Base-by-base conservation (phyloP, 805 yeast species). In the Saturnispora bothae region DNA sequence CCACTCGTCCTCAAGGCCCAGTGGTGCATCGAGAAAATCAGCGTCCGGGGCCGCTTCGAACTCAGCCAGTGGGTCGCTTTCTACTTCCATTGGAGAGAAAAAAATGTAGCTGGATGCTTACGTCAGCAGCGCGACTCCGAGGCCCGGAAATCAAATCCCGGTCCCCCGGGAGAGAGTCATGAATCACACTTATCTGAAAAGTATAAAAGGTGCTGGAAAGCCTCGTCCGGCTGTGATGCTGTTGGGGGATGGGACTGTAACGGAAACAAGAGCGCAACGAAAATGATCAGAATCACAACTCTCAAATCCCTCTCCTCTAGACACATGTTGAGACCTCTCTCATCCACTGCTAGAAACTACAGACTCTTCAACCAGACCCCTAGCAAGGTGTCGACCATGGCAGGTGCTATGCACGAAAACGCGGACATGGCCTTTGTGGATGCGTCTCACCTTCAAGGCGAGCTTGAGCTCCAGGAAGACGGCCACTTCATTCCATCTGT, bases 1-100 rank as follows among this genome's bases (percentile, higher is more conserved):
- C 55, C 59, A 74, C 51, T 69, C 63, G 28, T 72, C 65, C 50
- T 83, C 94, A 20, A 80, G 52, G 46, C 74, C 67, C 28, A 83
- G 56, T 6, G 77, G 60, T 9, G 66, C 72, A 42, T 77, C 82
- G 41, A 74, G 59, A 41, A 32, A 15, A 38, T 32, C 40, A 9
- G 3, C 25, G n/a, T 14, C 25, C 9, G n/a, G n/a, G 4, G 16
- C 25, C 12, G 25, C 21, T 6, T 31, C 35, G 26, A 37, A 37
- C 12, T 31, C 40, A 19, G 35, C 40, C n/a, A 37, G 14, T 5
- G 40, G 40, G 35, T 37, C 40, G 10, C 30, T 30, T 23, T 10
- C 25, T 8, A 5, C 33, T 18, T n/a, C 25, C n/a, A n/a, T n/a
- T n/a, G n/a, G n/a, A n/a, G n/a, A n/a, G n/a, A n/a, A n/a, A n/a